Base-by-base conservation (phyloP, 495 filamentous ascomycete genomes). In the Aeminium ludgeri region DNA sequence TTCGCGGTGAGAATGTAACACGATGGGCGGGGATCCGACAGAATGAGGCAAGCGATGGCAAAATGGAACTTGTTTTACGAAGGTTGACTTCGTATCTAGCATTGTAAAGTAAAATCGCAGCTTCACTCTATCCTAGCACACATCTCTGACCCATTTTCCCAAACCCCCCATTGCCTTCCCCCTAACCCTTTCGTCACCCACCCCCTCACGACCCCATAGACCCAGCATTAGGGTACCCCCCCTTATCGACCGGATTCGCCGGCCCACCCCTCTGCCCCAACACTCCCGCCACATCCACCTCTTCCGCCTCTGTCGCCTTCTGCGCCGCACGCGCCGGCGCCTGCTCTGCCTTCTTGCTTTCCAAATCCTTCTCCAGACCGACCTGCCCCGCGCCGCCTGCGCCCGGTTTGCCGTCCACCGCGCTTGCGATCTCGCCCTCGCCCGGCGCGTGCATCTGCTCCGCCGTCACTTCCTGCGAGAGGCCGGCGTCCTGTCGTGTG, bases 331-430 rank as follows among this genome's bases (percentile, higher is more conserved):
- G 32, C 27, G 31, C 29, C 17, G 47, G 55, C 18, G 49, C 44
- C 35, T 65, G 62, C 49, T 63, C 62, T 6, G 54, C 59, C 43
- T 64, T 65, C 55, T 65, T 65, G 38, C 60, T 46, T 15, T 63
- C 62, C 36, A 64, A 35, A 51, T 63, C 59, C 11, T 20, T 46
- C 47, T 53, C 53, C 38, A 61, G 34, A n/a, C 42, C 61, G 43
- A 29, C 40, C 46, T 43, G 41, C 43, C 35, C 46, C 12, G 43
- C 49, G 11, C 47, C 48, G 13, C 39, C 41, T 18, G 48, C 55
- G 8, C 44, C 40, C 17, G 44, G 41, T 25, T 45, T 29, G 30
- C 41, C 17, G 25, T 52, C 54, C 7, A 63, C 55, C 25, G 54
- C 51, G 41, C 56, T 51, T 15, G 46, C 46, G n/a, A 64, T 50